Base-by-base conservation (phyloP, 495 filamentous ascomycete genomes). In the Aspergillus incahuasiensis region DNA sequence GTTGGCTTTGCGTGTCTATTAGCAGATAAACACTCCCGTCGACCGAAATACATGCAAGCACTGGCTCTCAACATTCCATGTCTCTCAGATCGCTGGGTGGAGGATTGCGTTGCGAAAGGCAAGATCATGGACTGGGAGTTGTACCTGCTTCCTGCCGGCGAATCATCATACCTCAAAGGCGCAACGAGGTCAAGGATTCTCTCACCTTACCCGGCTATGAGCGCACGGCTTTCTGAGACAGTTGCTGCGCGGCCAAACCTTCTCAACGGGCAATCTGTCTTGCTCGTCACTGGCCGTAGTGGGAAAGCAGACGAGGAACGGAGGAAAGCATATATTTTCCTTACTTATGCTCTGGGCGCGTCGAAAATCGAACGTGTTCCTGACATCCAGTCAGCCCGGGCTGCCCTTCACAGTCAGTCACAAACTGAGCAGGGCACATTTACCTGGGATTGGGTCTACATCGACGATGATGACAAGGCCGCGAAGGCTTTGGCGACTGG, bases 31-130 rank as follows among this genome's bases (percentile, higher is more conserved):
- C 86, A 96, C 68, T 95, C 87, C 12, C 85, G 94, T n/a, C 87
- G 88, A 52, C 82, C 85, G 34, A 98, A 98, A 59, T 96, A 94
- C 69, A 87, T 98, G 79, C 92, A 97, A 67, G 94, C 94, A 0
- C 83, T 98, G 12, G 92, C 95, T 7, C 80, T 98, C 4, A 89
- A 90, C 5, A 67, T 98, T 1, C 95, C 95, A 0, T 95, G 90
- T 59, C 77, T 98, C 6, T 83, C 86, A 5, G 78, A 78, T 0
- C 82, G 84, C 28, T 98, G 95, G 95, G 74, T 97, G 51, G 76
- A 80, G 25, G 84, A 88, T 49, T 95, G 90, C 60, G 70, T 89
- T 2, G 64, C 76, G 7, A 78, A 80, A 51, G 74, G 74, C 34
- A 67, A 68, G 5, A 60, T 90, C 11, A 58, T 96, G 6, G 82